Evolutionary conservation across 768 basidiomycete species (phyloP), one percentile per base, ranked within the genome.

Genomic region (Boletus huronensis): DNA sequence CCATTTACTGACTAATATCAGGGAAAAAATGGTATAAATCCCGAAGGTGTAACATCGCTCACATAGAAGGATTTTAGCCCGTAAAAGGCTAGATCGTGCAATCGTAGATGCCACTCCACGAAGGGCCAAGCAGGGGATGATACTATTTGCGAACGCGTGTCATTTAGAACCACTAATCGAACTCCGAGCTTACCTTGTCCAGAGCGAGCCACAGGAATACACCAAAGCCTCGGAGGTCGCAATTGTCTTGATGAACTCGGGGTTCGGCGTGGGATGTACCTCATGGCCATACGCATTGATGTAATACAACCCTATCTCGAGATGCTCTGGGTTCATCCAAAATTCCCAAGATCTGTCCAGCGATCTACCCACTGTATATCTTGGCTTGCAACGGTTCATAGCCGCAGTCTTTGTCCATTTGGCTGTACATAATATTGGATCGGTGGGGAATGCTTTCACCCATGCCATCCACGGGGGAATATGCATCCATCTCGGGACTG

Each of bases 201-300:
- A 98, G 8, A 98, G 74, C 2, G 93, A 96, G 6, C 94, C 94
- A 65, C 93, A 94, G 3, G 92, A 94, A 68, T 96, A 97, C 3
- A 98, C 84, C 28, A 98, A 74, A 3, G 88, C 74, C 58, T 89
- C 82, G 52, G 80, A 80, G 29, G 77, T 72, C 4, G 72, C 70
- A 10, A 96, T 73, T 48, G 81, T 79, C 13, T 80, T 70, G 47
- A 98, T 65, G 64, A 86, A 92, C 40, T 89, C 90, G 2, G 85
- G 81, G 67, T 95, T 96, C 0, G 94, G 93, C 39, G 82, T 77
- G 17, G 94, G 94, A 64, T 90, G 85, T n/a, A 97, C 88, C 72
- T 96, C 92, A 72, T 87, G 87, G 10, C 92, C 92, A 62, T 93
- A 95, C 7, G 84, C 82, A 67, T 95, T 95, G 72, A 95, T 92